phyloP scores from a whole-genome alignment of 192 early-diverging fungal genomes.

The Podila epicladia region DNA sequence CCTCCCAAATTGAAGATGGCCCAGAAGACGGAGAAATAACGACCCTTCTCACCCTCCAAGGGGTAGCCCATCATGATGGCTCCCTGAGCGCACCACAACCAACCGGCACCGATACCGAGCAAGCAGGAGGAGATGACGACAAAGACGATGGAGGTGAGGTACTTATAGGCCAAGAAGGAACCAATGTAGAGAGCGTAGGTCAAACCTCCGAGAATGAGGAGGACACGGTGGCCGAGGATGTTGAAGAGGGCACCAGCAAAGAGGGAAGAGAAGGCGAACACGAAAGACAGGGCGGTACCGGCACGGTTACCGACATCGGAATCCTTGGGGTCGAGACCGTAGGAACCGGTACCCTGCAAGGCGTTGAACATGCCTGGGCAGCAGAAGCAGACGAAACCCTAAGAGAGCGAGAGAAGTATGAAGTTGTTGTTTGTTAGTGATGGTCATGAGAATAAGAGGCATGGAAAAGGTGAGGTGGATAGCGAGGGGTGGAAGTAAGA shows the following conservation, averaged over 20 bases:
- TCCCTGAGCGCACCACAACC: slow-evolving; percentile 78
- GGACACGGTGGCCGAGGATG: slow-evolving; percentile 74
- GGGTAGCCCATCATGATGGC: slow-evolving; percentile 92
- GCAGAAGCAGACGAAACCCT: slow-evolving; percentile 76
- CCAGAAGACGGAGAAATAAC: slow-evolving; percentile 89
- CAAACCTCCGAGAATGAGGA: slow-evolving; percentile 74
- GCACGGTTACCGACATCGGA: slow-evolving; percentile 69
- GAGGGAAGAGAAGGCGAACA: slow-evolving; percentile 82
- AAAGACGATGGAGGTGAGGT: slow-evolving; percentile 62
- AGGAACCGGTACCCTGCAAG: slow-evolving; percentile 48
- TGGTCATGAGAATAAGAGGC: neutral
- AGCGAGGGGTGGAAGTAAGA: neutral
- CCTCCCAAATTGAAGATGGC: slow-evolving; percentile 84
- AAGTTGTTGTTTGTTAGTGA: no score
- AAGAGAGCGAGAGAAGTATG: neutral
- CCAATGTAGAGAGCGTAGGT: slow-evolving; percentile 82
- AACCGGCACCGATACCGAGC: slow-evolving; percentile 84
- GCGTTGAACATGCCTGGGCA: slow-evolving; percentile 86
- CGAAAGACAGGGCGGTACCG: slow-evolving; percentile 76
- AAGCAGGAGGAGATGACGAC: slow-evolving; percentile 78
- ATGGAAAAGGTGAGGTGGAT: neutral
- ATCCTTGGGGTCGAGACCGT: slow-evolving; percentile 42
- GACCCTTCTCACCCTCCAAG: slow-evolving; percentile 79
- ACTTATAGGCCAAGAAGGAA: slow-evolving; percentile 76
- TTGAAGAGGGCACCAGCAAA: slow-evolving; percentile 83